Percentiles rank a stretch among this genome's conserved stretches.
phyloP scores from a whole-genome alignment of 345 rosid species.

The Brassica incana region DNA sequence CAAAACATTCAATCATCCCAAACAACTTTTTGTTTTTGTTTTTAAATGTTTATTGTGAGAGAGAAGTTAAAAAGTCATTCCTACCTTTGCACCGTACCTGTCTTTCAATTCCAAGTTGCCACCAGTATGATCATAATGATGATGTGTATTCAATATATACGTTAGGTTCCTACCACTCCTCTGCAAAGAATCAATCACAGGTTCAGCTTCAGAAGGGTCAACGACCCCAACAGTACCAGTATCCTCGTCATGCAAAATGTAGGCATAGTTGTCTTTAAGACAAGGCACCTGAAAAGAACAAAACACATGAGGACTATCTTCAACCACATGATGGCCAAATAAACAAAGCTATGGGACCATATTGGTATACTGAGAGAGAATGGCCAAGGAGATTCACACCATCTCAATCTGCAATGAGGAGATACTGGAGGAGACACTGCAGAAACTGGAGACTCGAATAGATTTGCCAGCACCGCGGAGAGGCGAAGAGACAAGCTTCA shows the following conservation, averaged over 20 bases:
- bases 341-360: not conserved
- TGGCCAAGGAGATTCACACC: slow-evolving; percentile 45
- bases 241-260: slow-evolving; percentile 82
- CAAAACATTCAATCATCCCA: not conserved
- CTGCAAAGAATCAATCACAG: slow-evolving; percentile 75
- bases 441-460: slow-evolving; percentile 73
- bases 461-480: slow-evolving; percentile 83
- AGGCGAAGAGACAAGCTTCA: slow-evolving; percentile 64
- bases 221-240: slow-evolving; percentile 98
- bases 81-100: slow-evolving; percentile 97
- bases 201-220: slow-evolving; percentile 94
- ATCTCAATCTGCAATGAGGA: slow-evolving; percentile 88
- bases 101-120: slow-evolving; percentile 93
- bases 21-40: not conserved
- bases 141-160: slow-evolving; percentile 93
- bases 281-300: slow-evolving; percentile 73
- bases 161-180: slow-evolving; percentile 73
- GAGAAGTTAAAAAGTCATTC: slow-evolving; percentile 16
- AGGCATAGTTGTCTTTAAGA: slow-evolving; percentile 88
- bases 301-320: not conserved
- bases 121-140: slow-evolving; percentile 92
- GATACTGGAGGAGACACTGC: slow-evolving; percentile 70
- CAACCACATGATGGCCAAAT: not conserved
- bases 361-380: not conserved
- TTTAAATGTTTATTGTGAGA: not conserved